phyloP scores from a whole-genome alignment of 768 basidiomycete genomes.

The Hypsizygus marmoreus region DNA sequence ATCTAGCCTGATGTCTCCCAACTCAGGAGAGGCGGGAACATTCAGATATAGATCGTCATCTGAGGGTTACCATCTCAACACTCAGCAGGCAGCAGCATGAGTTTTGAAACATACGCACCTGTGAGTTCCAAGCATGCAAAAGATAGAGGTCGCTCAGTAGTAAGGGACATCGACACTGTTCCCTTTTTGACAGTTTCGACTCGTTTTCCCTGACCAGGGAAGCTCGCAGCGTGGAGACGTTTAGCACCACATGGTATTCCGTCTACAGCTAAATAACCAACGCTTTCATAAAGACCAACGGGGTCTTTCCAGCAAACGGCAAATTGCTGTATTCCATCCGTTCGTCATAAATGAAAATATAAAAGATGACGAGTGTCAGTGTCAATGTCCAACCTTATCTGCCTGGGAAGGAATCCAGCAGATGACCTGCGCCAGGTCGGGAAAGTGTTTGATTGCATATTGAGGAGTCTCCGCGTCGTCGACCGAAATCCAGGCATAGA shows the following conservation, averaged over 20 bases:
- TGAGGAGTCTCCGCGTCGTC: slow-evolving; percentile 4
- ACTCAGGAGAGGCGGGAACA: slow-evolving; percentile 1
- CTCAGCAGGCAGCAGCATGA: no score
- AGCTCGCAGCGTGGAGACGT: no score
- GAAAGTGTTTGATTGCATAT: neutral
- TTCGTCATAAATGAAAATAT: no score
- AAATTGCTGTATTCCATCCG: slow-evolving; percentile 10
- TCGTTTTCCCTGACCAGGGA: no score
- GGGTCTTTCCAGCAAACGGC: slow-evolving; percentile 10
- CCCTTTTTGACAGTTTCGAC: no score
- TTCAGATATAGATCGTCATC: slow-evolving; percentile 22
- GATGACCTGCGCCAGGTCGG: neutral
- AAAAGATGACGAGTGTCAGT: neutral
- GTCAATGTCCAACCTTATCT: neutral
- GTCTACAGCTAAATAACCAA: slow-evolving; percentile 8
- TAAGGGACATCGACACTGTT: no score
- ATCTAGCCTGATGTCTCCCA: slow-evolving; percentile 17
- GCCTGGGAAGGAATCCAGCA: slow-evolving; percentile 8
- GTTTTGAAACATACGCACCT: no score
- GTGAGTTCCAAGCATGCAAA: no score
- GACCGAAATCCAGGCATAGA: slow-evolving; percentile 8
- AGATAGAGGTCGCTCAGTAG: no score
- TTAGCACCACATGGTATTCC: slow-evolving; percentile 12
- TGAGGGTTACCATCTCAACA: no score
- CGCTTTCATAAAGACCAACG: neutral